These are phyloP conservation scores for Fusarium solani-melongenae DNA, from an alignment of 2,329 filamentous ascomycete species.

Conservation along the genomic window DNA sequence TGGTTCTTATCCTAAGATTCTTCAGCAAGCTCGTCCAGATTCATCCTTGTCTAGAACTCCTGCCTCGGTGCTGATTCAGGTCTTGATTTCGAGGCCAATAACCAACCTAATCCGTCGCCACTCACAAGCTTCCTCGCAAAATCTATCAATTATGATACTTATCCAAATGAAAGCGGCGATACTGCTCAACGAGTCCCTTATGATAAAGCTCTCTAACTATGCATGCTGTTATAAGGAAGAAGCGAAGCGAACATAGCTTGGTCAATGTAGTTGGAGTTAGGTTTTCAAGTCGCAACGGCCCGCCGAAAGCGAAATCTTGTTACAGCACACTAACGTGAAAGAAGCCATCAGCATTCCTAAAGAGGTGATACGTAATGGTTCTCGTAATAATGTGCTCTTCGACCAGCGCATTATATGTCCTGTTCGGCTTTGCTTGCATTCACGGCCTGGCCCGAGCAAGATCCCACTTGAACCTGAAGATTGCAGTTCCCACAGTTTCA, in stretches of 20 bases:
- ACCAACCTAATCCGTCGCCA: not conserved
- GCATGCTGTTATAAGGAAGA: not conserved
- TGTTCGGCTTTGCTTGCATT: not conserved
- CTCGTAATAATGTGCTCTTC: not conserved
- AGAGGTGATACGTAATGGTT: not conserved
- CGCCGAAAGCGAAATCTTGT: not conserved
- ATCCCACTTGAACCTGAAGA: not conserved
- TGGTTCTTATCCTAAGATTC: not conserved
- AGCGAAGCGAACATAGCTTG: not conserved
- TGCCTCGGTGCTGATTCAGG: not conserved
- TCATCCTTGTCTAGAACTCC: not conserved
- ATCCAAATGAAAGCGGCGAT: rapidly evolving
- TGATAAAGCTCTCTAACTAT: not conserved
- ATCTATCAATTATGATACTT: not conserved
- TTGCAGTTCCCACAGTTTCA: not conserved
- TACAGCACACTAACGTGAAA: not conserved
- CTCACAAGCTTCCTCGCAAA: not conserved
- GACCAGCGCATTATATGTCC: not conserved
- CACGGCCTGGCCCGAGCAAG: not conserved
- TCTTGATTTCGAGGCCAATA: not conserved
- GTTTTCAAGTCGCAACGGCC: not conserved
- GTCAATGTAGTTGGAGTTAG: not conserved
- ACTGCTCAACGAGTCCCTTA: rapidly evolving
- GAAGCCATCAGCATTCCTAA: not conserved
- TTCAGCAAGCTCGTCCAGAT: not conserved